Evolutionary conservation across 78 protist species (phyloP), one percentile per base, ranked within the genome.

Genomic region (Mantamonas sphyraenae): DNA sequence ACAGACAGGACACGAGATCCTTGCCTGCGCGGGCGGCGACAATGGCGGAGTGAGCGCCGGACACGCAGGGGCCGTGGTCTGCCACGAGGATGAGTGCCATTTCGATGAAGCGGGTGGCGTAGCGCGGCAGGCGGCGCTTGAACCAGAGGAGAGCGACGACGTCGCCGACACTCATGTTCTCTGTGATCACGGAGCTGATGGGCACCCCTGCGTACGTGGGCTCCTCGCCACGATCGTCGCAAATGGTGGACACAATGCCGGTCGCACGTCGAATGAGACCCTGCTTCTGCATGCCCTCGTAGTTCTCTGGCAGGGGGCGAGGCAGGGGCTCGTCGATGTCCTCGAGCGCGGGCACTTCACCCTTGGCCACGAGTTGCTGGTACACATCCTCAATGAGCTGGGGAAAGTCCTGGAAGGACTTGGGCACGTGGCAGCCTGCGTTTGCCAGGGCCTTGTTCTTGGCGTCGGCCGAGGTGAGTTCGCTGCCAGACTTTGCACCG

Each of bases 21-120:
- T 92, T 91, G 35, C 96, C 96, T 24, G 96, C 96, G 34, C 94
- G 84, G 30, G 64, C 88, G 2, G 96, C 73, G 43, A 93, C 94
- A 22, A 93, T 93, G 40, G 97, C 89, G 79, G 88, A 89, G 89
- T 93, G 97, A 14, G 97, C 97, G 38, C 96, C 97, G 9, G 90
- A 73, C 3, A 93, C 97, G 43, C 85, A 74, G 7, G 97, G 97
- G 43, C 97, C 97, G 78, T 93, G 97, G 63, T 93, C 97, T 34
- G 97, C 97, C 17, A 82, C 75, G 26, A 92, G 55, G 67, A 87
- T 83, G 34, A 92, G 59, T 42, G 74, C 59, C 90, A 93, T 85
- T 47, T 93, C 97, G 75, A 93, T 83, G 82, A 91, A 93, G 35
- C 74, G 72, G 50, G 72, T 22, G 3, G 94, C 93, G 38, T 84